Percentiles rank a stretch among this genome's conserved stretches.
phyloP scores from a whole-genome alignment of 805 yeast genomes.

The Candida schatavii region DNA sequence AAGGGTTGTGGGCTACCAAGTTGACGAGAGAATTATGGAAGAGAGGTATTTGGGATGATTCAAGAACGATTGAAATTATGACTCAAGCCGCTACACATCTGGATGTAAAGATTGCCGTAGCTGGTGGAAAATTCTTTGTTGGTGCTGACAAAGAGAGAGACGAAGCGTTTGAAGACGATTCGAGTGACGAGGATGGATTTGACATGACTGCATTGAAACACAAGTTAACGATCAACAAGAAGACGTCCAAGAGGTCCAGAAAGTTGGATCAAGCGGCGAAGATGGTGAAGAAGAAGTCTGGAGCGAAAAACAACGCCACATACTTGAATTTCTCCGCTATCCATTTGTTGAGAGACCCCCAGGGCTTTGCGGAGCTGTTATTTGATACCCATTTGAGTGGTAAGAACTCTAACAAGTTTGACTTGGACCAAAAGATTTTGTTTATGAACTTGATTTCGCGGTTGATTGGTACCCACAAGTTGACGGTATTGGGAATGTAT shows the following conservation, averaged over 20 bases:
- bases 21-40: conserved; percentile 95
- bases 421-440: conserved; percentile 83
- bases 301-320: conserved; percentile 54
- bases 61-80: conserved; percentile 96
- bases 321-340: conserved; percentile 92
- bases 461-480: conserved; percentile 89
- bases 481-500: conserved; percentile 85
- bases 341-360: conserved; percentile 93
- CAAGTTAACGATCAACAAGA: conserved; percentile 79
- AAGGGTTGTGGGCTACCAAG: conserved; percentile 95
- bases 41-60: conserved; percentile 97
- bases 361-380: conserved; percentile 89
- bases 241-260: conserved; percentile 73
- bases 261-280: conserved; percentile 75
- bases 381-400: conserved; percentile 70
- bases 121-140: conserved; percentile 87
- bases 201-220: conserved; percentile 77
- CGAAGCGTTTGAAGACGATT: conserved; percentile 71
- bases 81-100: conserved; percentile 90
- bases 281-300: conserved; percentile 59
- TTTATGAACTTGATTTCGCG: conserved; percentile 86
- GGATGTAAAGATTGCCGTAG: conserved; percentile 79
- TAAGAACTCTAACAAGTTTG: conserved; percentile 66
- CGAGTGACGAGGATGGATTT: conserved; percentile 66
- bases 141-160: conserved; percentile 96